A percentile compares a stretch with the other conserved stretches of the same genome.
These are phyloP conservation scores for Globisporangium paroecandrum DNA, from an alignment of 352 stramenopile genomes.

Conservation along the genomic window DNA sequence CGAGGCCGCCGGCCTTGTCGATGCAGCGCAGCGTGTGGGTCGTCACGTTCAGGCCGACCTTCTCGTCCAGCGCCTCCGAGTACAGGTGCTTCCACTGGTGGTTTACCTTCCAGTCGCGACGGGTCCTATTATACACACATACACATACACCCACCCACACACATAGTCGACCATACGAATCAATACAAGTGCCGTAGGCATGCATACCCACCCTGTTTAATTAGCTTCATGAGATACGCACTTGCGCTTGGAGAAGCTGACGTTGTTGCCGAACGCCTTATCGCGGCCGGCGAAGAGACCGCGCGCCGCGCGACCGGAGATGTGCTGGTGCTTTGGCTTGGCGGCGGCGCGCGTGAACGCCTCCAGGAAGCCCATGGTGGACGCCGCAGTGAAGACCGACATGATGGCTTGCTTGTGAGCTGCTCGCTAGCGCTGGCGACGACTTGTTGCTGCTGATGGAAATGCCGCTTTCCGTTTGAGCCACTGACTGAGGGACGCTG, in stretches of 20 bases:
- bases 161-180: not conserved
- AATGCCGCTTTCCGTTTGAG: not conserved
- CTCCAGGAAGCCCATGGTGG: conserved; percentile 56
- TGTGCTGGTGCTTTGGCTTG: conserved; percentile 51
- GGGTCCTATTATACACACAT: conserved; percentile 40
- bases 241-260: conserved; percentile 92
- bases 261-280: conserved; percentile 93
- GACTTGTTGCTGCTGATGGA: not conserved
- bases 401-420: conserved; percentile 14
- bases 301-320: conserved; percentile 69
- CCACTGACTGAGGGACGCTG: not conserved
- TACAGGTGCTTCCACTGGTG: conserved; percentile 87
- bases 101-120: conserved; percentile 93
- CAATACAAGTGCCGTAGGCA: not conserved
- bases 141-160: conserved; percentile 8
- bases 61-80: conserved; percentile 91
- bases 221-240: conserved; percentile 19
- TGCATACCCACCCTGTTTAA: not conserved
- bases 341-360: conserved; percentile 48
- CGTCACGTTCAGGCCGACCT: conserved; percentile 92
- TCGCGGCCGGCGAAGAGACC: conserved; percentile 93
- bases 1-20: conserved; percentile 91
- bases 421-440: not conserved
- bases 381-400: conserved; percentile 34
- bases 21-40: conserved; percentile 90